Base-by-base conservation (phyloP, 2,329 filamentous ascomycete genomes). In the Aschersonia sp. region DNA sequence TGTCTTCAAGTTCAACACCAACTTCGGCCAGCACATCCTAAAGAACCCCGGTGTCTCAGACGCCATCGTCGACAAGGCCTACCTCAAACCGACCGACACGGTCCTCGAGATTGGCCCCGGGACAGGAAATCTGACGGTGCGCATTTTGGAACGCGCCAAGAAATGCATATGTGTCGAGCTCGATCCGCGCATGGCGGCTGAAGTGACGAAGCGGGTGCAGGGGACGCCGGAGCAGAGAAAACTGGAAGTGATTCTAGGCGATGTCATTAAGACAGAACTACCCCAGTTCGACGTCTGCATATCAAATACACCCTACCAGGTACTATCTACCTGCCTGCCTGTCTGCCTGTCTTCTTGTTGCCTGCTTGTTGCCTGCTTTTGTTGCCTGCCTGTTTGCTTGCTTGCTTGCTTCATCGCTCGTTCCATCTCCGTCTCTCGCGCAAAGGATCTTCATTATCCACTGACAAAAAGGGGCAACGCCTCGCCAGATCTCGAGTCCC, bases 1-100 rank as follows among this genome's bases (percentile, higher is more conserved):
- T 58, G 87, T 96, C 66, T 97, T 97, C 78, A 94, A 94, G 64
- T 94, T 96, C 79, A 95, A 94, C 72, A 92, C 85, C 57, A 73
- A 90, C 63, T 78, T 92, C 55, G 88, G 90, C 57, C 73, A 78
- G 62, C 87, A 97, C 65, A 92, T 98, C 52, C 75, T 97, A 54
- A 96, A 95, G 65, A 94, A 94, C 64, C 86, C 86, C 1, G 85
- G 85, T 58, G 84, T 94, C 45, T 84, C 85, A 5, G 81, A 85
- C 60, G 81, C 81, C 46, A 90, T 70, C 49, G 66, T 69, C 53
- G 63, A 65, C 51, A 97, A 97, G 69, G 86, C 88, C 12, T 79
- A 83, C 57, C 74, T 98, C 40, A 95, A 96, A 62, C 89, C 92
- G 49, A 90, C 85, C 35, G 92, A 87, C 63, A 79, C 82, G 1